phyloP scores from a whole-genome alignment of 208 protist genomes.

The Wallacemonas rigidus region DNA sequence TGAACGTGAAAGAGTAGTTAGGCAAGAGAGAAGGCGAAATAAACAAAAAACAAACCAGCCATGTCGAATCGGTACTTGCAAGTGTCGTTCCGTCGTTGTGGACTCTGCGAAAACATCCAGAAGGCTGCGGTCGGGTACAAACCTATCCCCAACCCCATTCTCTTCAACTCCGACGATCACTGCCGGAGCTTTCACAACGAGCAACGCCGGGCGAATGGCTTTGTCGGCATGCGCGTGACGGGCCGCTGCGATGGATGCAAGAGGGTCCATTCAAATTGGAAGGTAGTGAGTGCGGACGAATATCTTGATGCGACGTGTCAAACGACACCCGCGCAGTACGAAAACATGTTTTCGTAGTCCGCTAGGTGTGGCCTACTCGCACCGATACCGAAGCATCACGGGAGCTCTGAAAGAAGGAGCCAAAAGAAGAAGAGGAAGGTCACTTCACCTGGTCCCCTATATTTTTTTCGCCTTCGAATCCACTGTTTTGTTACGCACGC shows the following conservation, averaged over 20 bases:
- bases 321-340: slow-evolving; percentile 50
- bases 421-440: background rate
- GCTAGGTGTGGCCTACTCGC: background rate
- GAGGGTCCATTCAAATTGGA: slow-evolving; percentile 78
- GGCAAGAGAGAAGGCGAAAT: too few species aligned
- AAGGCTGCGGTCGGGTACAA: slow-evolving; percentile 73
- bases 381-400: background rate
- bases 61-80: slow-evolving; percentile 87
- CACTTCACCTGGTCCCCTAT: background rate
- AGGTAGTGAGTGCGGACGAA: slow-evolving; percentile 64
- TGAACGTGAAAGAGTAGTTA: too few species aligned
- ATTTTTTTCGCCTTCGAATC: background rate
- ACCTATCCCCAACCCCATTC: slow-evolving; percentile 85
- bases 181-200: slow-evolving; percentile 82
- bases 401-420: background rate
- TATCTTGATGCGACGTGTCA: slow-evolving; percentile 71
- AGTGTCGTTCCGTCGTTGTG: slow-evolving; percentile 79
- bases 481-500: background rate
- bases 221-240: slow-evolving; percentile 60
- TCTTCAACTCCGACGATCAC: slow-evolving; percentile 85
- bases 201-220: slow-evolving; percentile 60
- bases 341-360: slow-evolving; percentile 25
- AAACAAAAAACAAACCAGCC: background rate
- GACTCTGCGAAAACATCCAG: slow-evolving; percentile 64
- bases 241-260: slow-evolving; percentile 64